Base-by-base conservation (phyloP, 192 early-diverging fungal species). In the Phycomyces nitens region DNA sequence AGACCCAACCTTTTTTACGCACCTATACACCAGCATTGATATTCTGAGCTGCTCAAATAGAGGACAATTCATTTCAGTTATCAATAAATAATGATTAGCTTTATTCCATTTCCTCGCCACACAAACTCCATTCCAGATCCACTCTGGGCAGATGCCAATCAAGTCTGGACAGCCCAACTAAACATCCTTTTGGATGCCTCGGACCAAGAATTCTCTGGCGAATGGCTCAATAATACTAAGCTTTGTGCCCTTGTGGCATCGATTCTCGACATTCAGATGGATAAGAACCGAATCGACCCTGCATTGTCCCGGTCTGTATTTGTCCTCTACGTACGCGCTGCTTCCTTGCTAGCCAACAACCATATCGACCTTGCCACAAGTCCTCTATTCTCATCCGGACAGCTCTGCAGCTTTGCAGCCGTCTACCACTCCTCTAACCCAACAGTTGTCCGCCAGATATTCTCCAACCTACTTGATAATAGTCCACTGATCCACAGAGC, bases 351-450 rank as follows among this genome's bases (percentile, higher is more conserved):
- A 14, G 3, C 60, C 24, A 18, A 14, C 4, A 3, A 7, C 3
- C 29, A 24, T 18, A 14, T 43, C 2, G 42, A 21, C 1, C 23
- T 59, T 40, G 16, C 29, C 16, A 8, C 22, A 15, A 26, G 24
- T 39, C 44, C 44, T 49, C 5, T 61, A 15, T 51, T 61, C 51
- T 22, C 60, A 38, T 49, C 60, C 4, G 49, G 50, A 20, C 60
- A 27, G 14, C 49, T 61, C 10, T 2, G 27, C 5, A 52, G 44
- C n/a, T 61, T 52, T 29, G 60, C 60, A 18, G 50, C 60, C 11
- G 12, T 61, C 12, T 61, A 61, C 20, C n/a, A 15, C 49, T 38
- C 26, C 18, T 14, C 43, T 12, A 61, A 61, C 20, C 12, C 6
- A 14, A 27, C 18, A 5, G 5, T 38, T 18, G 60, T 61, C 9